A percentile compares a stretch with the other conserved stretches of the same genome.
Conservation (phyloP, 2,329 filamentous ascomycete genomes). For the Aspergillus awamori region DNA sequence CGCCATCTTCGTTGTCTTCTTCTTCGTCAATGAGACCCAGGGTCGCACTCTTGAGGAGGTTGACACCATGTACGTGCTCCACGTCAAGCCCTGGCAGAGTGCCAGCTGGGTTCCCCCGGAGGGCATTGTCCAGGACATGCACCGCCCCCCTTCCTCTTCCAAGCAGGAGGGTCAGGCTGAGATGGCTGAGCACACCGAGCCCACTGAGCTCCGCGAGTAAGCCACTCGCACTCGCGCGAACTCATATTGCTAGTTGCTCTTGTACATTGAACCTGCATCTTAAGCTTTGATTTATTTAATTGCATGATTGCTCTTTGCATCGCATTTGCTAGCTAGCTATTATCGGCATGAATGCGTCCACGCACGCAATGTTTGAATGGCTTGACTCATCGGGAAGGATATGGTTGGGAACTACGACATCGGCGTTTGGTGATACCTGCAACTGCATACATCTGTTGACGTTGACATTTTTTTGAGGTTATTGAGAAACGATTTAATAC, state of each 20-base stretch:
- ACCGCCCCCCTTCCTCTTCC: conserved; percentile 18
- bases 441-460: background rate
- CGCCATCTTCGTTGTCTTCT: conserved; percentile 69
- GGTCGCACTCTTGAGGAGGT: conserved; percentile 77
- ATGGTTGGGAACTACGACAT: conserved; percentile 1
- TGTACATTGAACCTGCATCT: conserved; percentile 8
- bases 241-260: background rate
- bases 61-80: conserved; percentile 73
- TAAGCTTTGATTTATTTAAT: conserved; percentile 7
- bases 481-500: conserved; percentile 2
- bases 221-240: background rate
- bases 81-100: conserved; percentile 66
- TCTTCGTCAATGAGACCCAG: conserved; percentile 75
- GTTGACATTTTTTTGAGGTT: background rate
- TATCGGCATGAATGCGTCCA: conserved; percentile 1
- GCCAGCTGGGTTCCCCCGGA: conserved; percentile 50
- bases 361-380: conserved; percentile 6
- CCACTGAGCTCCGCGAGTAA: conserved; percentile 26
- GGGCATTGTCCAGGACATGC: conserved; percentile 33
- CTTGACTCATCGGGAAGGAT: background rate
- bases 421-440: conserved; percentile 11
- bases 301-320: conserved; percentile 1
- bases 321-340: background rate
- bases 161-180: conserved; percentile 15
- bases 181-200: conserved; percentile 24